Evolutionary conservation across 805 yeast species (phyloP), one percentile per base, ranked within the genome.

Genomic region (Wickerhamiella parazyma): DNA sequence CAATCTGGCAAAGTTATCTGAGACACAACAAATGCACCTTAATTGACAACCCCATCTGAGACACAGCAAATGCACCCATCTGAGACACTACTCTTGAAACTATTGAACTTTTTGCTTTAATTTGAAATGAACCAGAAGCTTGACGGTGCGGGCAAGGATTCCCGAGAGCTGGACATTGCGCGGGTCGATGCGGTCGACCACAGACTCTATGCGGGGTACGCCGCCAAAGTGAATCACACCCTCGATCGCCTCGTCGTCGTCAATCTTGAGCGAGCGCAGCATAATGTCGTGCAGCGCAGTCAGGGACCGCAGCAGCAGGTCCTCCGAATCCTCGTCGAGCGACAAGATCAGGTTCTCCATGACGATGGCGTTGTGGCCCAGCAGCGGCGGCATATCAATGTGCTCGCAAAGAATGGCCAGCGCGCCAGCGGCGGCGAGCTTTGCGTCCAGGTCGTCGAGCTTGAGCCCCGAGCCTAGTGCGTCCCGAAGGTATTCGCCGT

Each of bases 351-450:
- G 42, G 10, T 50, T 46, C 28, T 43, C 49, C 41, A 61, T 35
- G n/a, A 60, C 49, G 28, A 49, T 50, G n/a, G 45, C 46, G 37
- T 49, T 51, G 38, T 48, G 48, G 33, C 57, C 58, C 42, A 63
- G 45, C 4, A 44, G 48, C 19, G 50, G 53, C 2, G 59, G 53
- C 7, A 60, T 64, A 1, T 59, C 58, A 10, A 52, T 56, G 64
- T 65, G 64, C 37, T 63, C 61, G 1, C 65, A 51, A 4, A 65
- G 50, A 36, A 59, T 54, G 6, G 69, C 69, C 18, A 65, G 38
- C 11, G 65, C 66, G 1, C 69, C 69, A 4, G 64, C 51, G 3
- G 66, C 68, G 1, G 69, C 69, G 2, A 50, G 29, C 10, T 62
- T 55, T 4, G 64, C 55, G 16, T 48, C 50, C 11, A 40, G 38